Percentiles rank a stretch among this genome's conserved stretches.
These are phyloP conservation scores for Panicum hallii DNA, from an alignment of 202 grass and related monocot species.

Conservation along the genomic window DNA sequence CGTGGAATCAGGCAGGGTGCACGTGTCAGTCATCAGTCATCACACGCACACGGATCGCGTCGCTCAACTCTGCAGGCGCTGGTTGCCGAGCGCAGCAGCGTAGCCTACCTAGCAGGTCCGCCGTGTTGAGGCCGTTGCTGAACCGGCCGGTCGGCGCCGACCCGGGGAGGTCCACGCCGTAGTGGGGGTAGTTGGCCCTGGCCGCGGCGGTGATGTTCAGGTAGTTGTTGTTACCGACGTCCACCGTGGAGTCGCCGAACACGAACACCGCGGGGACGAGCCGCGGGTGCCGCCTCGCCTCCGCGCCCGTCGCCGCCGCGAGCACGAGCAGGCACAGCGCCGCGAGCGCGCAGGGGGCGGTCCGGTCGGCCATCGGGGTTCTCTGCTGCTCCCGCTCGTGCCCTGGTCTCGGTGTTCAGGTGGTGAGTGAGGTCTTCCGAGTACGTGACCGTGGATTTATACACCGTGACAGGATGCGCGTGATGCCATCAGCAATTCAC, in stretches of 20 bases:
- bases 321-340: constrained; percentile 47
- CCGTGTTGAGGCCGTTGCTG: constrained; percentile 78
- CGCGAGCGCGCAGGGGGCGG: not conserved
- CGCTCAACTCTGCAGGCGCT: not conserved
- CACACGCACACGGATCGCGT: not conserved
- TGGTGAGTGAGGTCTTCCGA: not conserved
- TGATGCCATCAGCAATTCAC: not conserved
- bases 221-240: constrained; percentile 77
- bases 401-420: constrained; percentile 7
- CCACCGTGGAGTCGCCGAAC: constrained; percentile 81
- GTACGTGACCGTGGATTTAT: not conserved
- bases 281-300: not conserved
- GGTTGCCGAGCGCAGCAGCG: not conserved
- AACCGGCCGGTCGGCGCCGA: constrained; percentile 63
- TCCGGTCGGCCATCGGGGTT: constrained; percentile 33
- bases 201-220: constrained; percentile 23
- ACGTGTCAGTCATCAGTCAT: not conserved
- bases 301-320: not conserved
- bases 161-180: constrained; percentile 68
- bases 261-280: constrained; percentile 61
- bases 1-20: not conserved
- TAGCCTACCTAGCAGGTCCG: constrained; percentile 61
- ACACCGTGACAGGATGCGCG: not conserved
- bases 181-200: constrained; percentile 63
- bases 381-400: not conserved